Percentiles rank a stretch among this genome's conserved stretches.
These are phyloP conservation scores for Exobasidium rhododendri DNA, from an alignment of 1,284 basidiomycete species.

Conservation along the genomic window DNA sequence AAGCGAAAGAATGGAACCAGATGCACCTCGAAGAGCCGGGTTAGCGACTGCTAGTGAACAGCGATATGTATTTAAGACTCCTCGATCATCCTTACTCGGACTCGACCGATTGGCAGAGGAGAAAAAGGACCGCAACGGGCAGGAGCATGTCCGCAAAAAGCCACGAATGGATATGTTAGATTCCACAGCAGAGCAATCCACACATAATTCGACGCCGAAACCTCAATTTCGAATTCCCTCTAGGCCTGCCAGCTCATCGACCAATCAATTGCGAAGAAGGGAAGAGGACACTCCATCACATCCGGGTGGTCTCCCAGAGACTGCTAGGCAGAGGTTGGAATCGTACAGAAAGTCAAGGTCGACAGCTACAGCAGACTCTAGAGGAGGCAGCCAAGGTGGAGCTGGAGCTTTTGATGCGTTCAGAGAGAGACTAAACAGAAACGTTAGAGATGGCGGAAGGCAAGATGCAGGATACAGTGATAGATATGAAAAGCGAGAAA, in stretches of 20 bases:
- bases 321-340: constrained; percentile 28
- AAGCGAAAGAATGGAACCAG: background rate
- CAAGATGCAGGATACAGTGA: background rate
- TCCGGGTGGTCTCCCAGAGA: constrained; percentile 32
- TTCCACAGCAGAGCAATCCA: background rate
- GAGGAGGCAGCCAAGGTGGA: constrained; percentile 1
- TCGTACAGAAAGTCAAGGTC: constrained; percentile 22
- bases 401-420: constrained; percentile 9
- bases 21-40: constrained; percentile 22
- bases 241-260: constrained; percentile 22
- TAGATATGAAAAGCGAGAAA: background rate
- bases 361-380: background rate
- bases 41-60: constrained; percentile 18
- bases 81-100: constrained; percentile 61
- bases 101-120: constrained; percentile 80
- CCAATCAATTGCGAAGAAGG: background rate
- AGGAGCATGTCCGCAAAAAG: constrained; percentile 14
- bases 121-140: constrained; percentile 59
- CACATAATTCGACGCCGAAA: too few relatives aligned
- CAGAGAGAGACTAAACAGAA: constrained; percentile 13
- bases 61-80: constrained; percentile 55
- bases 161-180: background rate
- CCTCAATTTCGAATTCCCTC: constrained; percentile 25
- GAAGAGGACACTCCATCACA: constrained; percentile 38
- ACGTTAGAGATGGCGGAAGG: constrained; percentile 8